phyloP scores from a whole-genome alignment of 202 grass and related monocot species.

The Zoysia matrella region DNA sequence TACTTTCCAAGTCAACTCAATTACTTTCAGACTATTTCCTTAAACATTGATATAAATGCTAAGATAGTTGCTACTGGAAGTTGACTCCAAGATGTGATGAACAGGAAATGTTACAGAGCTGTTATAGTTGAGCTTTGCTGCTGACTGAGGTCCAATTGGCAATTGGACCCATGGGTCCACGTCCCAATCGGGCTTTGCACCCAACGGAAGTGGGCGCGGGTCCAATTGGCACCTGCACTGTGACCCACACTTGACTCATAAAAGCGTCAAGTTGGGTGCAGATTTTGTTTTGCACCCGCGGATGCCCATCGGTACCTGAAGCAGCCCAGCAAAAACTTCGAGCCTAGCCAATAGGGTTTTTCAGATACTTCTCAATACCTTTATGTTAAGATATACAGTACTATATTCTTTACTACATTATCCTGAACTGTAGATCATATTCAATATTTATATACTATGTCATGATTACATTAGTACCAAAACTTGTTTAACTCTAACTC shows the following conservation, averaged over 20 bases:
- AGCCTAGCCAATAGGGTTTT: neutral
- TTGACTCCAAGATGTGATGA: neutral
- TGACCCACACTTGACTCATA: too few species aligned
- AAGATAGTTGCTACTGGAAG: neutral
- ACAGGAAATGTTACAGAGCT: constrained; percentile 4
- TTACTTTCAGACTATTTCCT: constrained; percentile 3
- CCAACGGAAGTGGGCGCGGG: too few species aligned
- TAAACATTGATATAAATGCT: neutral
- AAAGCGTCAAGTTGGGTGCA: too few species aligned
- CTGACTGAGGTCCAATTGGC: neutral
- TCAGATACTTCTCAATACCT: neutral
- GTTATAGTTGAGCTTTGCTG: constrained; percentile 16
- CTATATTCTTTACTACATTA: neutral
- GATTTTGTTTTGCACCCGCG: too few species aligned
- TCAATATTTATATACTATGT: neutral
- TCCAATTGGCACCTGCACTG: too few species aligned
- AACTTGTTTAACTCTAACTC: neutral
- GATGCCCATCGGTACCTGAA: too few species aligned
- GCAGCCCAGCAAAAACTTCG: too few species aligned
- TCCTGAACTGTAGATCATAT: neutral
- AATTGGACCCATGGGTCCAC: too few species aligned
- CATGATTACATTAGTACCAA: neutral
- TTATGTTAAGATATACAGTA: neutral
- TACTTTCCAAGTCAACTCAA: constrained; percentile 1
- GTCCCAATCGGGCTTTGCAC: too few species aligned